Percentiles rank a stretch among this genome's conserved stretches.
Conservation (phyloP, 2,329 filamentous ascomycete genomes). For the Colletotrichum horii region DNA sequence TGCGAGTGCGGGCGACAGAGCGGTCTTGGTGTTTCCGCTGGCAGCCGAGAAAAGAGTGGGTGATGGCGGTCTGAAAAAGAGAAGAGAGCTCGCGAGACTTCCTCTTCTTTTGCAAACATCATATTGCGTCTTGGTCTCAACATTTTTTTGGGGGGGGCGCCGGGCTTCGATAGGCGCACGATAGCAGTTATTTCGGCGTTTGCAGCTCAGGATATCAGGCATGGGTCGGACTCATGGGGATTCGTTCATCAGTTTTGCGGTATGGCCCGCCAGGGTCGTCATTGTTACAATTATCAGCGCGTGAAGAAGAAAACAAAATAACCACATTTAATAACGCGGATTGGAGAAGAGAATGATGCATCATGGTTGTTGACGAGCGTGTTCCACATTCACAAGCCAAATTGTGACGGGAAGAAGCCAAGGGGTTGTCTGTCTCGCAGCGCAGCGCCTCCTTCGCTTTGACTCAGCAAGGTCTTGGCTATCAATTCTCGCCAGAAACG, state of each 20-base stretch:
- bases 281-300: neutral
- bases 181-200: neutral
- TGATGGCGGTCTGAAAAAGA: neutral
- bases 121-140: neutral
- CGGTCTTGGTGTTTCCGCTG: neutral
- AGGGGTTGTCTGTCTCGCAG: neutral
- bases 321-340: neutral
- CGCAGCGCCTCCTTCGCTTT: neutral
- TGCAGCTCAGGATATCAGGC: conserved; percentile 3
- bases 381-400: neutral
- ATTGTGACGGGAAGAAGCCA: neutral
- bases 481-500: neutral
- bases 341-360: neutral
- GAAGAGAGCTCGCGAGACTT: neutral
- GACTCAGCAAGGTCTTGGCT: neutral
- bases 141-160: neutral
- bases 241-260: neutral
- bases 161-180: neutral
- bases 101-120: neutral
- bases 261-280: neutral
- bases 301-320: neutral
- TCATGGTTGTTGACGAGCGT: neutral
- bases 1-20: neutral
- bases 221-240: neutral
- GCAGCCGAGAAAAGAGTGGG: neutral